A percentile compares a stretch with the other conserved stretches of the same genome.
Conservation (phyloP, 2,329 filamentous ascomycete species). For the Aspergillus chevalieri region DNA sequence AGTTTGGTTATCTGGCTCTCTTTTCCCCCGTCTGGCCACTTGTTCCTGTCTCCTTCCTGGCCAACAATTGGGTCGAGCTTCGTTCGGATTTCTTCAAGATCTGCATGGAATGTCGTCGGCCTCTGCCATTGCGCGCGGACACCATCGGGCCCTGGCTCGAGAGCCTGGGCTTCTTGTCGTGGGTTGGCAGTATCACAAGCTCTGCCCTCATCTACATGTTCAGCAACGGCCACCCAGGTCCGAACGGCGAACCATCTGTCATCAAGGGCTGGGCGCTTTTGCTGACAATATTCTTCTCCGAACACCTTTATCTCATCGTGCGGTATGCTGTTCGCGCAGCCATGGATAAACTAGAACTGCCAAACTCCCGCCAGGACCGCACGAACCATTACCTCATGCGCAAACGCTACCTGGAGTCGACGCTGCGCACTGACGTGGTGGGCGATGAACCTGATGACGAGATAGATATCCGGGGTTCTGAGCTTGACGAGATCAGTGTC, state of each 20-base stretch:
- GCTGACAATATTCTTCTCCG: constrained; percentile 73
- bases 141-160: constrained; percentile 95
- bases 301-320: constrained; percentile 80
- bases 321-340: constrained; percentile 66
- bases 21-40: constrained; percentile 95
- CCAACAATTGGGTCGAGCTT: constrained; percentile 96
- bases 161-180: constrained; percentile 79
- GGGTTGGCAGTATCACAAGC: constrained; percentile 86
- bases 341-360: constrained; percentile 75
- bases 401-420: constrained; percentile 64
- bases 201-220: constrained; percentile 88
- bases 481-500: constrained; percentile 28
- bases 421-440: constrained; percentile 9
- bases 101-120: constrained; percentile 79
- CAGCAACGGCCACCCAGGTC: constrained; percentile 55
- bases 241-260: constrained; percentile 43
- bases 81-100: constrained; percentile 95
- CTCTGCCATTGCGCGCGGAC: constrained; percentile 82
- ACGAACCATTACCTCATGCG: constrained; percentile 74
- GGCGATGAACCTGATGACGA: constrained; percentile 17
- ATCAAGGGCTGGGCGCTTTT: constrained; percentile 77
- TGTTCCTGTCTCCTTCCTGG: constrained; percentile 77
- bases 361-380: constrained; percentile 77
- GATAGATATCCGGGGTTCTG: not conserved
- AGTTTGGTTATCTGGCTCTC: constrained; percentile 82